A percentile compares a stretch with the other conserved stretches of the same genome.
Evolutionary conservation across 768 basidiomycete species (phyloP).

Genomic region (Mycena crocata): DNA sequence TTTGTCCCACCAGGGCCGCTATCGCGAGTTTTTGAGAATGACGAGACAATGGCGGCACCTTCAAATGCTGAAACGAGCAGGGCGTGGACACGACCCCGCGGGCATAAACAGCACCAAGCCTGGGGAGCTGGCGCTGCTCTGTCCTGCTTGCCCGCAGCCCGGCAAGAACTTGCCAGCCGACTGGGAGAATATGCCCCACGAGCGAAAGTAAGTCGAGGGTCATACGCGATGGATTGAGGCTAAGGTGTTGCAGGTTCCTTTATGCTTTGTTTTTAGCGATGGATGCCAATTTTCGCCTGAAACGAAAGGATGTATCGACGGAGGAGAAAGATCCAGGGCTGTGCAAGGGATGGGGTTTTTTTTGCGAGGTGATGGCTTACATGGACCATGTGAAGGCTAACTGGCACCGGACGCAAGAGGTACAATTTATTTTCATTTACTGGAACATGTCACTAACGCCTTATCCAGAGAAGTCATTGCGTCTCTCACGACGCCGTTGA

Average conservation of each 20-base stretch:
- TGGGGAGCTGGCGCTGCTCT: constrained; percentile 38
- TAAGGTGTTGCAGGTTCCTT: neutral
- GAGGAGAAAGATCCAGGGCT: constrained; percentile 42
- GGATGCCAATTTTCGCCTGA: constrained; percentile 34
- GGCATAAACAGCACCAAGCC: constrained; percentile 11
- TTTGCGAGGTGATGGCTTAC: constrained; percentile 39
- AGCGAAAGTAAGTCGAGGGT: neutral
- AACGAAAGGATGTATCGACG: constrained; percentile 40
- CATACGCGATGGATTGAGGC: rapidly evolving
- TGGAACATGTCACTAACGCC: too few species aligned
- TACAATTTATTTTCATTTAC: too few species aligned
- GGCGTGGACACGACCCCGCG: constrained; percentile 4
- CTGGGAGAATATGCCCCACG: constrained; percentile 32
- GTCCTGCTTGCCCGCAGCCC: constrained; percentile 44
- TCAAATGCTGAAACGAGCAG: constrained; percentile 31
- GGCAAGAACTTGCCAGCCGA: constrained; percentile 37
- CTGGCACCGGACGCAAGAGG: neutral
- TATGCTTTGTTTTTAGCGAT: constrained; percentile 26
- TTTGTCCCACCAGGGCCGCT: constrained; percentile 34
- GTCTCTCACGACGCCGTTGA: constrained; percentile 21
- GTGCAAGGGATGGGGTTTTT: constrained; percentile 42
- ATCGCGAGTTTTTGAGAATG: constrained; percentile 28
- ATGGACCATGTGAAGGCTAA: constrained; percentile 22
- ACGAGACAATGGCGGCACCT: constrained; percentile 31
- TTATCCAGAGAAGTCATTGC: constrained; percentile 29